Evolutionary conservation across 352 stramenopile genomes (phyloP), one percentile per base, ranked within the genome.

Genomic region (Phytophthora tentaculata): DNA sequence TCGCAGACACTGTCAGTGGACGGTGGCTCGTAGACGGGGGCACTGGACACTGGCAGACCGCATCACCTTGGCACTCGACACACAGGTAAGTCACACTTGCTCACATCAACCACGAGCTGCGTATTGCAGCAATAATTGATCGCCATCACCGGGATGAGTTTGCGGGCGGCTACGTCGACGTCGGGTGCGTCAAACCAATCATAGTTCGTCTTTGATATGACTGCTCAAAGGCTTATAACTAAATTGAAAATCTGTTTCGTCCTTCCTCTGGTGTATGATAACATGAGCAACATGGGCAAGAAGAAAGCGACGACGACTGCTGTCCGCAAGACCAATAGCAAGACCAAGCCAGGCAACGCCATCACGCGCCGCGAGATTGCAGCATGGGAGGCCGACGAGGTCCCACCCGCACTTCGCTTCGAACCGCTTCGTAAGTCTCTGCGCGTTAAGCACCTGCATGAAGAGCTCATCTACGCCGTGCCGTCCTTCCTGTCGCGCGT

Each of bases 381-480:
- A 24, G 60, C 61, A 7, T 71, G 71, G 63, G 58, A 77, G 24
- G 56, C 57, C 16, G 67, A 75, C 43, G 64, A 67, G 23, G 64
- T 80, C 20, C 71, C 83, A 19, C 56, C 76, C 19, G 56, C 76
- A 24, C 66, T 92, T 57, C 79, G 76, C 61, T 81, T 92, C 32
- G 71, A 87, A 51, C 59, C 79, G 45, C 67, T 58, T 23, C 73
- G 72, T 41, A 65, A 67, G 8, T 68, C 71, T 48, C 73, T 92
- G 6, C 55, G 55, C 44, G 60, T 76, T 29, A 64, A 59, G 37
- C 28, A 69, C 29, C 73, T 95, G 37, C 74, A 85, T 57, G 81
- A 82, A 17, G 74, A 87, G 28, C 76, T 92, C 57, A 95, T 95
- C 58, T 90, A 79, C 52, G 69, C 76, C 13, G 74, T 95, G 39